Conservation (phyloP, 108 stramenopile genomes). For the Poteriospumella lacustris region DNA sequence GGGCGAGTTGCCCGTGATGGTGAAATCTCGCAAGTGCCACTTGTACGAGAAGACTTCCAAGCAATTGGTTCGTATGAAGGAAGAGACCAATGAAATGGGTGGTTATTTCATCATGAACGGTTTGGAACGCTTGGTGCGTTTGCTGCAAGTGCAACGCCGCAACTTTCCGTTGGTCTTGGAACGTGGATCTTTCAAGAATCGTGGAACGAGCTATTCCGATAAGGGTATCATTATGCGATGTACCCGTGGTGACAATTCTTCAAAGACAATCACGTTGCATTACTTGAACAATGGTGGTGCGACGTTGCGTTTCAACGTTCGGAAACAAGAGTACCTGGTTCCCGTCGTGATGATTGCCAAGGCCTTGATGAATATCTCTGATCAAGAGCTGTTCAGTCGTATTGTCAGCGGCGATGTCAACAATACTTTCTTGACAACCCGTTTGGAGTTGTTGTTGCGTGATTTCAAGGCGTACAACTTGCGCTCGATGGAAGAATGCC, state of each 20-base stretch:
- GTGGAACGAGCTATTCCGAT: slow-evolving; percentile 49
- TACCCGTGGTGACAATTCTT: slow-evolving; percentile 62
- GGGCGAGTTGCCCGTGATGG: slow-evolving; percentile 92
- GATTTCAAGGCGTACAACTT: slow-evolving; percentile 73
- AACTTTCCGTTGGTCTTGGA: slow-evolving; percentile 85
- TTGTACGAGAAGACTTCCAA: slow-evolving; percentile 21
- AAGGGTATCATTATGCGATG: slow-evolving; percentile 59
- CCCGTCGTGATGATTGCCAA: slow-evolving; percentile 80
- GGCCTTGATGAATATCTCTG: slow-evolving; percentile 75
- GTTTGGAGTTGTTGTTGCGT: slow-evolving; percentile 80
- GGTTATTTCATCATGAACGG: slow-evolving; percentile 94
- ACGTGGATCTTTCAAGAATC: slow-evolving; percentile 81
- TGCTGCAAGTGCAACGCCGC: slow-evolving; percentile 72
- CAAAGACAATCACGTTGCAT: slow-evolving; percentile 87
- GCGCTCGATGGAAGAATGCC: slow-evolving; percentile 77
- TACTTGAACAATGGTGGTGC: slow-evolving; percentile 88
- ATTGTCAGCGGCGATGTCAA: slow-evolving; percentile 71
- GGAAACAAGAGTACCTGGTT: slow-evolving; percentile 89
- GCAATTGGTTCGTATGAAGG: slow-evolving; percentile 30
- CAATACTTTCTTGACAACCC: slow-evolving; percentile 82
- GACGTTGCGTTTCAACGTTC: slow-evolving; percentile 72
- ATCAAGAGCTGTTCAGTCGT: slow-evolving; percentile 78
- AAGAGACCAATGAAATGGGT: slow-evolving; percentile 81
- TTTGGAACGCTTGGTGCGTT: slow-evolving; percentile 85
- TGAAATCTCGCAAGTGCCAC: slow-evolving; percentile 58